Conservation (phyloP, 305 asterid species). For the Fraxinus nigra region DNA sequence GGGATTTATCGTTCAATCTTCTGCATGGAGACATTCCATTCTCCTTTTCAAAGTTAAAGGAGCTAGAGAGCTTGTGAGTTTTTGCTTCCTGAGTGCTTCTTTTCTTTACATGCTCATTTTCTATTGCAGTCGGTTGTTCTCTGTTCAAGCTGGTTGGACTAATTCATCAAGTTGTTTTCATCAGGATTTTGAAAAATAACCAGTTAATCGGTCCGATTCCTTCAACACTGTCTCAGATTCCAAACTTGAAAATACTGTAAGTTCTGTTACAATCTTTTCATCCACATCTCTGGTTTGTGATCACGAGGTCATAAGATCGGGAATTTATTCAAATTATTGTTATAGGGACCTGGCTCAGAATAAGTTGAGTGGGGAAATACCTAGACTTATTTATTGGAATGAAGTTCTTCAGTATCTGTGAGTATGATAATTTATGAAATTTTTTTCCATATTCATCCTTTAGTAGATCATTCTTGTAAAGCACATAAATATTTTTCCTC, state of each 20-base stretch:
- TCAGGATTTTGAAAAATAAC: slow-evolving; percentile 71
- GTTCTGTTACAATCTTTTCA: slow-evolving; percentile 26
- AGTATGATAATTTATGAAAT: slow-evolving; percentile 28
- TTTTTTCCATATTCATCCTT: neutral
- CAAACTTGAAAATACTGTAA: slow-evolving; percentile 84
- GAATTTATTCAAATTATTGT: slow-evolving; percentile 4
- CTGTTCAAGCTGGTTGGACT: neutral
- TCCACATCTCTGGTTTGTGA: neutral
- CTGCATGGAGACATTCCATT: slow-evolving; percentile 92
- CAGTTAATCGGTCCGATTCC: slow-evolving; percentile 93
- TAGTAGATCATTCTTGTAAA: neutral
- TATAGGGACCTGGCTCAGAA: slow-evolving; percentile 92
- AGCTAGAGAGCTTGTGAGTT: slow-evolving; percentile 78
- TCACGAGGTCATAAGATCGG: neutral
- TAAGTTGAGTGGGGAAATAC: slow-evolving; percentile 87
- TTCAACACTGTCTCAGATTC: slow-evolving; percentile 93
- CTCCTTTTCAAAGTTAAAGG: slow-evolving; percentile 88
- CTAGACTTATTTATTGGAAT: slow-evolving; percentile 88
- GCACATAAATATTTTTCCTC: neutral
- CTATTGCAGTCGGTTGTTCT: neutral
- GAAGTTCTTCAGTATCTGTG: slow-evolving; percentile 93
- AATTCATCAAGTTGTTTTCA: neutral
- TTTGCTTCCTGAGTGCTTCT: neutral
- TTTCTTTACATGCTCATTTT: neutral
- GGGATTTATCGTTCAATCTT: slow-evolving; percentile 90